Base-by-base conservation (phyloP, 1,139 yeast species). In the Sugiyamaella novakii region DNA sequence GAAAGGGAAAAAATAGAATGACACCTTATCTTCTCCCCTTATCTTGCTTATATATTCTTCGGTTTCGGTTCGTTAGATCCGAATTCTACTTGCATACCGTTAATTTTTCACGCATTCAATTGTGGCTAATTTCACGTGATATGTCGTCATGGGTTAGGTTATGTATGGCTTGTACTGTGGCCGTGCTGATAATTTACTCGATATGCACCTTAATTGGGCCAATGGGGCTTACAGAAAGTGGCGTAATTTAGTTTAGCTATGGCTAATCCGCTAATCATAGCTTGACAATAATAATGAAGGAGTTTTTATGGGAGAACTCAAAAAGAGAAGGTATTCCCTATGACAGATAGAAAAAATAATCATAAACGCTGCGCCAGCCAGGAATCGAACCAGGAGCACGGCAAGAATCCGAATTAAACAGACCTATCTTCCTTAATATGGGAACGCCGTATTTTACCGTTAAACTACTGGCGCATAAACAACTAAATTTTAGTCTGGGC, bases 81-180 rank as follows among this genome's bases (percentile, higher is more conserved):
- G 25, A 35, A 12, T 14, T 15, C 27, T 14, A 14, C 39, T 37
- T 35, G 36, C 8, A 15, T 14, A 28, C 8, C 17, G 12, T 42
- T 31, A 33, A 25, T 38, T 34, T 40, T 40, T 30, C 34, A 41
- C 15, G 11, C 6, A 19, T 12, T 28, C n/a, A 37, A 22, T 24
- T 37, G 51, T 48, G 49, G 51, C 51, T 44, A 46, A 42, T 46
- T 46, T 41, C 55, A 53, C 55, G 55, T 53, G 56, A 53, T 45
- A 28, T 33, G 27, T 21, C 33, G 39, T 8, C 15, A 14, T 19
- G 5, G 25, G 25, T 8, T 36, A 17, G 22, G 40, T 22, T 25
- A 19, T 35, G 38, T 6, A 35, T 10, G 40, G 35, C 17, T 31
- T 36, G 40, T 21, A 21, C 4, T 37, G 43, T 39, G 43, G 43